Conservation (phyloP, 176 grass and related monocot species). For the Miscanthus lutarioriparius region DNA sequence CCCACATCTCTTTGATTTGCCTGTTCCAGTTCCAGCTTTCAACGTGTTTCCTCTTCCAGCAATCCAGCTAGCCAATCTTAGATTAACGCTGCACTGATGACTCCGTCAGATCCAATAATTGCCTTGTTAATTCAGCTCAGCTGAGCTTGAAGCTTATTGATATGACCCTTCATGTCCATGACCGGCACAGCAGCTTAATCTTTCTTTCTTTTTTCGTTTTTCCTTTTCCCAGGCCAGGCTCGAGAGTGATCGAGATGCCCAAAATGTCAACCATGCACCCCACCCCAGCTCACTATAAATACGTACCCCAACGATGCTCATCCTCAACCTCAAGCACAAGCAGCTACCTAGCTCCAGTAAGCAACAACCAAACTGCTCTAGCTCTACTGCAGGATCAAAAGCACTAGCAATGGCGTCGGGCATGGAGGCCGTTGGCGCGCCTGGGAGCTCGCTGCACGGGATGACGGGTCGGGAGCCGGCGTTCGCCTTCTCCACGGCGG, state of each 20-base stretch:
- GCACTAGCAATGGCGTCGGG: not conserved
- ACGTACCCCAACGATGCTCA: not conserved
- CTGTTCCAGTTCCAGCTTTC: not conserved
- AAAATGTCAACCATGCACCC: not conserved
- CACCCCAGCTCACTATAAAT: not conserved
- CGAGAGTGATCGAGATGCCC: not conserved
- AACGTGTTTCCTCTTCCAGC: too few relatives aligned
- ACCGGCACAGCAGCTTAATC: not conserved
- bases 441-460: conserved; percentile 70
- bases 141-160: not conserved
- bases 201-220: not conserved
- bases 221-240: not conserved
- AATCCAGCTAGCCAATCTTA: not conserved
- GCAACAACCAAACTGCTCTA: too few relatives aligned
- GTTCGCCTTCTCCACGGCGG: conserved; percentile 43
- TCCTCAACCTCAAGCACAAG: not conserved
- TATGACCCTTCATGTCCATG: not conserved
- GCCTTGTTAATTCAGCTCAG: conserved; percentile 7
- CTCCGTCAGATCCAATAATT: not conserved
- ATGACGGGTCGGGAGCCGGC: conserved; percentile 61
- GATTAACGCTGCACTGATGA: not conserved
- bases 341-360: not conserved
- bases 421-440: conserved; percentile 4
- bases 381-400: too few relatives aligned
- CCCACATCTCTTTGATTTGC: too few relatives aligned